Base-by-base conservation (phyloP, 2,329 filamentous ascomycete genomes). In the Aspergillus hortae region DNA sequence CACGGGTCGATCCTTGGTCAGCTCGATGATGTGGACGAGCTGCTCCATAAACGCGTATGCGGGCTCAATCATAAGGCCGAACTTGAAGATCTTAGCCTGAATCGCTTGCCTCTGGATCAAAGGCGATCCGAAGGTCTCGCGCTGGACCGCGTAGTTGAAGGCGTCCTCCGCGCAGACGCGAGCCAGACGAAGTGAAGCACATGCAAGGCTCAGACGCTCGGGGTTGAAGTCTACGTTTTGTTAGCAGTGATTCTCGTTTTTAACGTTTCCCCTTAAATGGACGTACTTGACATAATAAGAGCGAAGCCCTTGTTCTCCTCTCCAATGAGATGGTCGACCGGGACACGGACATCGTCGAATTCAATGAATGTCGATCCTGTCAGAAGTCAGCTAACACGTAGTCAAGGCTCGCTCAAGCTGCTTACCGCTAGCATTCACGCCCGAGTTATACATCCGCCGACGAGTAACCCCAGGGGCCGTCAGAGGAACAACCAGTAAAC, bases 281-380 rank as follows among this genome's bases (percentile, higher is more conserved):
- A 19, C 19, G 19, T 10, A 70, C 78, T 89, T 36, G 82, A 85
- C 85, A 88, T 88, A 62, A 88, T 81, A 60, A 88, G 87, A 46
- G 77, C 78, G 81, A 90, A 89, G 1, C 87, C 87, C 64, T 80
- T 73, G 30, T 87, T 87, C 66, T 90, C 87, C 21, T 77, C 61
- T 1, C 87, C 87, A 45, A 90, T 83, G 7, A 90, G 69, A 60
- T 90, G 88, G 63, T 83, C 80, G 0, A 81, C 77, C 0, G 87
- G 87, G 0, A 91, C 87, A 53, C 81, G 78, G 2, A 90, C 87
- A 48, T 90, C 85, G 57, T 89, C 86, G 1, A 91, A 76, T 64
- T 89, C 85, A 58, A 90, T 86, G 66, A 83, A 83, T 0, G 79
- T 80, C 4, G 80, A 76, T 1, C 74, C 78, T 61, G 27, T 35